These are phyloP conservation scores for Hydrangea macrophylla DNA, from an alignment of 148 eudicot genomes.

Conservation along the genomic window DNA sequence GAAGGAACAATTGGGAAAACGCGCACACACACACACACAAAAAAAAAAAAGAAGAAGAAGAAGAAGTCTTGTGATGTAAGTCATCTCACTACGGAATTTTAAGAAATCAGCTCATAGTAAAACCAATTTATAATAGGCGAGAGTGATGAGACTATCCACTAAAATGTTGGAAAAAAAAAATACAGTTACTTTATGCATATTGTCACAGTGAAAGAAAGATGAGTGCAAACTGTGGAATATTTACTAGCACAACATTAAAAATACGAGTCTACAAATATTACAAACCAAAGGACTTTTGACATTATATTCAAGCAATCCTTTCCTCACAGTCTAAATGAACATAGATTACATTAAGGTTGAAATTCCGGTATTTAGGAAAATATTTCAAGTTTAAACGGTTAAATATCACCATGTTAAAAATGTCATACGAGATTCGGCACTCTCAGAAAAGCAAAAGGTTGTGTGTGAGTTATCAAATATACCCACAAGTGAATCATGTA, in stretches of 20 bases:
- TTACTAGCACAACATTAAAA: neutral
- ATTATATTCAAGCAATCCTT: neutral
- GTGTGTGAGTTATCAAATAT: neutral
- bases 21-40: neutral
- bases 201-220: neutral
- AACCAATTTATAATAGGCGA: neutral
- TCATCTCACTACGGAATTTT: too few species aligned
- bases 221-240: neutral
- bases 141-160: neutral
- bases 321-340: neutral
- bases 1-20: neutral
- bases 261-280: neutral
- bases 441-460: neutral
- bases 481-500: neutral
- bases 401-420: neutral
- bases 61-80: too few species aligned
- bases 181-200: neutral
- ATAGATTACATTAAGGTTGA: neutral
- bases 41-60: too few species aligned
- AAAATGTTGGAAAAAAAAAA: neutral
- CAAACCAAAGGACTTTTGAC: neutral
- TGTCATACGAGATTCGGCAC: neutral
- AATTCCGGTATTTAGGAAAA: neutral
- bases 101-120: neutral
- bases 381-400: neutral